Percentiles rank a stretch among this genome's conserved stretches.
Conservation (phyloP, 2,329 filamentous ascomycete genomes). For the Endocalyx cinctus region DNA sequence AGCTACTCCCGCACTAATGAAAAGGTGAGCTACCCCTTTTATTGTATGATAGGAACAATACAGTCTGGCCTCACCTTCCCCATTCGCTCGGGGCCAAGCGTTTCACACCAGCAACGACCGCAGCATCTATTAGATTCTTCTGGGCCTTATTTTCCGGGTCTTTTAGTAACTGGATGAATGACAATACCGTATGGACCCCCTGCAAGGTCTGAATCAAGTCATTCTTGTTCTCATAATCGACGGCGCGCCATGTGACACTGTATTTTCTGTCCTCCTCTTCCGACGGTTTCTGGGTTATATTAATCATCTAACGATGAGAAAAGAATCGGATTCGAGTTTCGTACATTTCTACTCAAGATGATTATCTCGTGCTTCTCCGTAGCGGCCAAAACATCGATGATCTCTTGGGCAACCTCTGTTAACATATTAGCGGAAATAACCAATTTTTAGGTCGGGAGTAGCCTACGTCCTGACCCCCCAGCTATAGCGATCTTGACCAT, state of each 20-base stretch:
- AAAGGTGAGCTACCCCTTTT: background rate
- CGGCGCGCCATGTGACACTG: conserved; percentile 34
- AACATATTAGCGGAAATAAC: background rate
- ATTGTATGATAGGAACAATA: too few species aligned
- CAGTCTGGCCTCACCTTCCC: conserved; percentile 34
- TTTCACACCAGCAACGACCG: conserved; percentile 53
- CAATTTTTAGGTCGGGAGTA: background rate
- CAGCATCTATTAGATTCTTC: conserved; percentile 54
- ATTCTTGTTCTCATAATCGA: conserved; percentile 39
- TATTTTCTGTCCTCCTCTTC: too few species aligned
- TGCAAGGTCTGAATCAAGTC: conserved; percentile 33
- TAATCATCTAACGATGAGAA: too few species aligned
- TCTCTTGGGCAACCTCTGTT: conserved; percentile 47
- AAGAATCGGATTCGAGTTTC: too few species aligned
- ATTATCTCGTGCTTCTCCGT: conserved; percentile 47
- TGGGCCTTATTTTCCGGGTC: conserved; percentile 38
- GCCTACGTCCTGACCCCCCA: conserved; percentile 40
- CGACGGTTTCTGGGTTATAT: too few species aligned
- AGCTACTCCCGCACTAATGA: conserved; percentile 23
- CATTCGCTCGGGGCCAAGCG: conserved; percentile 61
- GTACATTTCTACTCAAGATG: conserved; percentile 44
- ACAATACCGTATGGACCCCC: conserved; percentile 49
- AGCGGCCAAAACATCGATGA: conserved; percentile 45
- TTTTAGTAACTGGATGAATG: conserved; percentile 38
- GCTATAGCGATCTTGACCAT: conserved; percentile 43